Percentiles rank a stretch among this genome's conserved stretches.
Conservation (phyloP, 352 stramenopile genomes). For the Phytophthora palmivora region DNA sequence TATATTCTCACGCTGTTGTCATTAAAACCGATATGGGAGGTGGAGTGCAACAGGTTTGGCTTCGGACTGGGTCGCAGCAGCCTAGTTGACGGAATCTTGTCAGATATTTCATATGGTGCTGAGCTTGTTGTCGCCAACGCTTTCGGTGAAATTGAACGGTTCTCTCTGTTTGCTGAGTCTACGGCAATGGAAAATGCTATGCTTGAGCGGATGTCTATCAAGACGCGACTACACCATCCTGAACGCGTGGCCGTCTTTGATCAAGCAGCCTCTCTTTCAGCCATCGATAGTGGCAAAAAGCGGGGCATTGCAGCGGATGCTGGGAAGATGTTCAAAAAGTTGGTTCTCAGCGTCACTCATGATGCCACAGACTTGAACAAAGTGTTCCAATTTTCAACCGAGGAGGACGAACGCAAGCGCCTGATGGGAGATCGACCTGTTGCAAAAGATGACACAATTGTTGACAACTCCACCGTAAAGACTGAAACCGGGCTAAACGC, state of each 20-base stretch:
- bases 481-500: constrained; percentile 40
- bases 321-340: constrained; percentile 77
- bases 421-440: constrained; percentile 61
- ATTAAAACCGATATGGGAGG: constrained; percentile 59
- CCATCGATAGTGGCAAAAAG: constrained; percentile 44
- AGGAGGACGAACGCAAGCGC: constrained; percentile 61
- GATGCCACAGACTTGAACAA: constrained; percentile 77
- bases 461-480: constrained; percentile 31
- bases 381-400: constrained; percentile 74
- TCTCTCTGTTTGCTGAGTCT: constrained; percentile 62
- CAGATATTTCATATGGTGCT: constrained; percentile 52
- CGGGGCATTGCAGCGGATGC: constrained; percentile 57
- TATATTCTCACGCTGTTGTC: constrained; percentile 73
- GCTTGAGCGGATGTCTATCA: constrained; percentile 59
- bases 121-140: constrained; percentile 68
- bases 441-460: constrained; percentile 20
- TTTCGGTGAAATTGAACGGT: constrained; percentile 74
- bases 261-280: constrained; percentile 28
- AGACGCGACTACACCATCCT: constrained; percentile 51
- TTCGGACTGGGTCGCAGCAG: constrained; percentile 38
- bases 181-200: constrained; percentile 64
- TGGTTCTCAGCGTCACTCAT: constrained; percentile 67
- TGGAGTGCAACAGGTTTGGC: constrained; percentile 43
- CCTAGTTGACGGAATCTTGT: constrained; percentile 54
- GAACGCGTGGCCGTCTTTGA: constrained; percentile 48